Percentiles rank a stretch among this genome's conserved stretches.
phyloP scores from a whole-genome alignment of 2,329 filamentous ascomycete genomes.

The Fusarium protoensiforme region DNA sequence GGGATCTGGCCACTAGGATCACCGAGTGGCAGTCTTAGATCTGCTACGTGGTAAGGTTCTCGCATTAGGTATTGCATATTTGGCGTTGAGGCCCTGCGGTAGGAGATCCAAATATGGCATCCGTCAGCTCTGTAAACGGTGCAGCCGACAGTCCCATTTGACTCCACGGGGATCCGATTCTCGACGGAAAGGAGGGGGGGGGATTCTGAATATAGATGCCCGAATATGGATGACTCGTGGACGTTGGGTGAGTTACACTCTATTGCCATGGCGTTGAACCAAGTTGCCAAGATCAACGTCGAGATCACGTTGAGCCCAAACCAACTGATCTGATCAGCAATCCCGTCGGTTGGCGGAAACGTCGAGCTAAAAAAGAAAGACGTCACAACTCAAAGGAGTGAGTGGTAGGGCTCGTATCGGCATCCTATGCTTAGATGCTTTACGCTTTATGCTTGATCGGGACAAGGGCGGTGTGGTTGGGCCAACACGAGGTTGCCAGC shows the following conservation, averaged over 20 bases:
- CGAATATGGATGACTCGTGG: neutral
- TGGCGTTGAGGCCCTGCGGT: neutral
- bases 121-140: neutral
- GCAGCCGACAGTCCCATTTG: neutral
- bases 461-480: slow-evolving; percentile 24
- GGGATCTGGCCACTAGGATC: slow-evolving; percentile 18
- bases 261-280: neutral
- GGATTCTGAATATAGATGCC: neutral
- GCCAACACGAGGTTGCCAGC: slow-evolving; percentile 30
- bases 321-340: neutral
- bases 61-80: neutral
- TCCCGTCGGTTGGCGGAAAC: neutral
- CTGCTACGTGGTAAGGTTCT: slow-evolving; percentile 15
- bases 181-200: neutral
- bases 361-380: neutral
- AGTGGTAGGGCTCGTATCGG: slow-evolving; percentile 34
- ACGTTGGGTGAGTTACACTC: neutral
- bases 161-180: neutral
- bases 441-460: slow-evolving; percentile 17
- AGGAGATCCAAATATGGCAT: neutral
- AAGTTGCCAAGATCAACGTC: neutral
- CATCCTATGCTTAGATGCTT: slow-evolving; percentile 21
- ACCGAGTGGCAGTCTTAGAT: neutral
- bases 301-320: neutral
- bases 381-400: neutral